A percentile compares a stretch with the other conserved stretches of the same genome.
Conservation (phyloP, 441 rosid genomes). For the Adansonia grandidieri region DNA sequence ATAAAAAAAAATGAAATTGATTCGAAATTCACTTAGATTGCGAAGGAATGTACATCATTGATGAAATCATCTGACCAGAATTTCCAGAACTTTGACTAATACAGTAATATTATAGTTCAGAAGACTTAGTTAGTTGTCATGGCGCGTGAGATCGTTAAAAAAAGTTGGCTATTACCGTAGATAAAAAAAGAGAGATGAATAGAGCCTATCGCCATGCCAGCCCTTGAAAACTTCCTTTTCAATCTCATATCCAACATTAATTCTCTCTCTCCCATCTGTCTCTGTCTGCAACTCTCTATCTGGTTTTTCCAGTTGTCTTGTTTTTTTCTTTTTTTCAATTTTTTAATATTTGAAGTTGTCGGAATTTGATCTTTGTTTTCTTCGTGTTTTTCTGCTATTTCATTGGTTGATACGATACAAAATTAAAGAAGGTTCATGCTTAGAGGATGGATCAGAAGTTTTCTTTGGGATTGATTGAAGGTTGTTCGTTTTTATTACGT, state of each 20-base stretch:
- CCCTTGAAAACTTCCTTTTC: conserved; percentile 6
- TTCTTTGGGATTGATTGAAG: neutral
- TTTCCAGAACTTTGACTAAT: neutral
- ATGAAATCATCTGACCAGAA: no score
- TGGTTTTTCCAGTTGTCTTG: neutral
- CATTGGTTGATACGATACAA: neutral
- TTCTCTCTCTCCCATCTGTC: neutral
- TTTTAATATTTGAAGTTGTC: no score
- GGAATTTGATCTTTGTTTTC: neutral
- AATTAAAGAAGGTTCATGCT: neutral
- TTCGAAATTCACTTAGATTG: no score
- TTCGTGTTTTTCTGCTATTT: neutral
- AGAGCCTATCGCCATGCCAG: neutral
- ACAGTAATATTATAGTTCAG: neutral
- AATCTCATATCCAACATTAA: neutral
- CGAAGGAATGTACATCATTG: no score
- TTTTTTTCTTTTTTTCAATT: neutral
- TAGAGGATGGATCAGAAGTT: conserved; percentile 10
- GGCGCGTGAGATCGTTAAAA: neutral
- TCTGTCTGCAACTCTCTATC: neutral
- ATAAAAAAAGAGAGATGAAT: neutral
- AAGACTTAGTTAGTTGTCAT: neutral
- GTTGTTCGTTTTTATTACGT: neutral
- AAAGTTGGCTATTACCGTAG: neutral
- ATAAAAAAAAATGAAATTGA: no score